Conservation (phyloP, 2,329 filamentous ascomycete genomes). For the Trichoderma breve region DNA sequence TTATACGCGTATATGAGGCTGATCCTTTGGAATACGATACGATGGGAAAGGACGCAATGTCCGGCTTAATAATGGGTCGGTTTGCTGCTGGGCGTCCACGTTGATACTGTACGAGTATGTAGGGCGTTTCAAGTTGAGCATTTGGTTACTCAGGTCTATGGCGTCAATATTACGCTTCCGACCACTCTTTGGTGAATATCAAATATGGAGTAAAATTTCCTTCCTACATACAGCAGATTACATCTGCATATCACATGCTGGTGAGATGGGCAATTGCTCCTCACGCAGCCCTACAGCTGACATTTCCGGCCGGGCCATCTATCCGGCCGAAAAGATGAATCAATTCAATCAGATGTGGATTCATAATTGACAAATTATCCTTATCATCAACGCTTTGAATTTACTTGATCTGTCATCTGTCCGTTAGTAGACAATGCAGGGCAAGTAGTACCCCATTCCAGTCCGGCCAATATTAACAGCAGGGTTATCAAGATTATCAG, state of each 20-base stretch:
- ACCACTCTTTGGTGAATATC: neutral
- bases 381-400: neutral
- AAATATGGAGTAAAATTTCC: neutral
- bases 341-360: neutral
- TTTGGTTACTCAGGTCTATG: neutral
- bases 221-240: neutral
- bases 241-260: neutral
- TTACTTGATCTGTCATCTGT: neutral
- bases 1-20: neutral
- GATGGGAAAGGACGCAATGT: neutral
- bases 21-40: neutral
- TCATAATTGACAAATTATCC: neutral
- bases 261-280: neutral
- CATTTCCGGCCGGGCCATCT: neutral
- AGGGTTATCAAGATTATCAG: neutral
- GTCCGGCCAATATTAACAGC: neutral
- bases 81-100: neutral
- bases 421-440: neutral
- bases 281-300: neutral
- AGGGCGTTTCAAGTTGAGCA: neutral
- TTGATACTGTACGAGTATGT: neutral
- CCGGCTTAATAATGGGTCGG: neutral
- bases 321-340: neutral
- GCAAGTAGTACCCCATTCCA: neutral
- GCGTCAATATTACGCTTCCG: neutral